Conservation (phyloP, 768 basidiomycete species). For the Boletus pseudo-olivaceus region DNA sequence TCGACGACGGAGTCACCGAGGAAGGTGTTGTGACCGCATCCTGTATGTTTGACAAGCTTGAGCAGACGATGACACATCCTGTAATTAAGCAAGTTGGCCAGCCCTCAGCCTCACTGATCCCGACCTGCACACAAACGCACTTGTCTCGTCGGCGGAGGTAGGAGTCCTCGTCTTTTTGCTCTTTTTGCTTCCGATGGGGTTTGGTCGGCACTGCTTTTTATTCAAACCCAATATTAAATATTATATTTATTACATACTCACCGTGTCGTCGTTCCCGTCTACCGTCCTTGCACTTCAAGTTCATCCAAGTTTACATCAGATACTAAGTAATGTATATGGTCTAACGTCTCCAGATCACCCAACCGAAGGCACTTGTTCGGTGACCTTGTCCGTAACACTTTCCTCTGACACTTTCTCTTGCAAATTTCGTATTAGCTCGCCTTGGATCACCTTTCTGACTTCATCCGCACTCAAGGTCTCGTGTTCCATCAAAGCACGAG, state of each 20-base stretch:
- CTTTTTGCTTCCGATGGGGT: too few species aligned
- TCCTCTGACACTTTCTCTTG: constrained; percentile 64
- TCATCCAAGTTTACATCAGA: neutral
- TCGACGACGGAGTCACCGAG: constrained; percentile 45
- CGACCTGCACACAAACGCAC: constrained; percentile 9
- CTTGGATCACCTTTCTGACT: constrained; percentile 80
- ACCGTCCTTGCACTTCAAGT: too few species aligned
- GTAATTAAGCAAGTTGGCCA: neutral
- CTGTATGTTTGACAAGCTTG: constrained; percentile 44
- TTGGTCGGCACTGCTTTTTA: too few species aligned
- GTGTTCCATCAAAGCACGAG: constrained; percentile 88
- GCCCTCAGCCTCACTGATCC: neutral
- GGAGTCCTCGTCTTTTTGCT: constrained; percentile 17
- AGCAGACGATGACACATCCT: constrained; percentile 67
- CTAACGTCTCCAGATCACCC: too few species aligned
- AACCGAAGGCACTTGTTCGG: too few species aligned
- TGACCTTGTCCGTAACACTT: neutral
- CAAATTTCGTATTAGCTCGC: constrained; percentile 72
- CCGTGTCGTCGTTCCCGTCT: too few species aligned
- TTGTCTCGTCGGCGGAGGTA: constrained; percentile 53
- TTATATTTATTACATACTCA: too few species aligned
- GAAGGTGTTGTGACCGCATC: constrained; percentile 57
- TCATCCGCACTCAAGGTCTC: constrained; percentile 89
- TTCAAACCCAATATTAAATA: too few species aligned
- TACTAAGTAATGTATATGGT: constrained; percentile 1